phyloP scores from a whole-genome alignment of 2,329 filamentous ascomycete species.

The Exserohilum turcica region DNA sequence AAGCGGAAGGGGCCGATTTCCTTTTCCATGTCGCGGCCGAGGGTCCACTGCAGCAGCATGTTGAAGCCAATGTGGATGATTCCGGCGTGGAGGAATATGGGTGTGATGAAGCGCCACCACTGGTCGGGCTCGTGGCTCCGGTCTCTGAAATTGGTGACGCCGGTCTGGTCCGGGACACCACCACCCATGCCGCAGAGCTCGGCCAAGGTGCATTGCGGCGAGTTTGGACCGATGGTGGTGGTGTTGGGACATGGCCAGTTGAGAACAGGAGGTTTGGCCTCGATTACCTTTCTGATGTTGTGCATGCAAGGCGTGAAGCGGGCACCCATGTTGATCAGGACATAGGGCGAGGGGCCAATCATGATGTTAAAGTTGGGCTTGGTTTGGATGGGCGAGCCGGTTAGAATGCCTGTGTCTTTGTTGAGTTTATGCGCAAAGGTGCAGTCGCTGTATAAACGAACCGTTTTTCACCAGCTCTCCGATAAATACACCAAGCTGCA shows the following conservation, averaged over 20 bases:
- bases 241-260: slow-evolving; percentile 79
- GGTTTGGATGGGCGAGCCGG: slow-evolving; percentile 76
- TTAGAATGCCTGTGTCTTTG: slow-evolving; percentile 65
- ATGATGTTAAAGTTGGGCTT: slow-evolving; percentile 92
- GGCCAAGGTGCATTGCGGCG: slow-evolving; percentile 69
- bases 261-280: slow-evolving; percentile 51
- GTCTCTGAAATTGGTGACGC: slow-evolving; percentile 58
- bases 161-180: slow-evolving; percentile 70
- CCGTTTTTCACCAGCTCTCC: slow-evolving; percentile 84
- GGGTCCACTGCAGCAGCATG: slow-evolving; percentile 84
- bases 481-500: slow-evolving; percentile 86
- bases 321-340: slow-evolving; percentile 96
- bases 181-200: slow-evolving; percentile 81
- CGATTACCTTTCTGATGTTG: slow-evolving; percentile 70
- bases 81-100: slow-evolving; percentile 94
- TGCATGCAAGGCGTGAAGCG: slow-evolving; percentile 96
- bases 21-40: slow-evolving; percentile 90
- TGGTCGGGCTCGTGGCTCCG: slow-evolving; percentile 75
- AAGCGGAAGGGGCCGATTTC: slow-evolving; percentile 88
- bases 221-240: slow-evolving; percentile 63
- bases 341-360: slow-evolving; percentile 89
- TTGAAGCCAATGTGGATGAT: slow-evolving; percentile 97
- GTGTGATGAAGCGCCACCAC: slow-evolving; percentile 95
- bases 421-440: slow-evolving; percentile 10
- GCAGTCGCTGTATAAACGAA: slow-evolving; percentile 50